Evolutionary conservation across 2,329 filamentous ascomycete genomes (phyloP).

Genomic region (Pseudocercospora fijiensis): DNA sequence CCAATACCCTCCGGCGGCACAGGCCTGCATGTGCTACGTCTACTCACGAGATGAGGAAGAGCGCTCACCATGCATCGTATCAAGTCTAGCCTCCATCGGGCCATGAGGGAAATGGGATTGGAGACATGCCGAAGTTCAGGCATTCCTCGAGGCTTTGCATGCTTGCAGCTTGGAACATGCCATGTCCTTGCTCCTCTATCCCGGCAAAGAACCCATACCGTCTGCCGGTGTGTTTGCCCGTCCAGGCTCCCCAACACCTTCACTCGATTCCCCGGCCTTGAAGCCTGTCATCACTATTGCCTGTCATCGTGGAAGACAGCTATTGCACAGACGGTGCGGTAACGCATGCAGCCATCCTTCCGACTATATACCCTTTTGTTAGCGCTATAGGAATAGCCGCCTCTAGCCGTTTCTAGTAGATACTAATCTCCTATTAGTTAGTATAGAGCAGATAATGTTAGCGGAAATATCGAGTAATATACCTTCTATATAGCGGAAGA

Average conservation of each 20-base stretch:
- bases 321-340: conserved; percentile 19
- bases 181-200: background rate
- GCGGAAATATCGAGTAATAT: too few relatives aligned
- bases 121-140: conserved; percentile 15
- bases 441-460: too few relatives aligned
- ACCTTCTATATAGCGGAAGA: too few relatives aligned
- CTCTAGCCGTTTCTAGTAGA: too few relatives aligned
- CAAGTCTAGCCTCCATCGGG: background rate
- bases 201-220: background rate
- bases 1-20: background rate
- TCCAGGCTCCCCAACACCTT: conserved; percentile 5
- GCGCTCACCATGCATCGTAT: background rate
- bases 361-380: too few relatives aligned
- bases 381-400: too few relatives aligned
- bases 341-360: too few relatives aligned
- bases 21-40: background rate
- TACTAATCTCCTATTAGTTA: too few relatives aligned
- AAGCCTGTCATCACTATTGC: conserved; percentile 13
- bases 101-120: background rate
- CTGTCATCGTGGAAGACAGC: conserved; percentile 6
- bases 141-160: conserved; percentile 7
- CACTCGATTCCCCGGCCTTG: conserved; percentile 13
- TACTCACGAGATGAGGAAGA: background rate
- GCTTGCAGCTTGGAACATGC: background rate
- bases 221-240: conserved; percentile 1